A percentile compares a stretch with the other conserved stretches of the same genome.
phyloP scores from a whole-genome alignment of 2,329 filamentous ascomycete genomes.

The Xylaria sp. region DNA sequence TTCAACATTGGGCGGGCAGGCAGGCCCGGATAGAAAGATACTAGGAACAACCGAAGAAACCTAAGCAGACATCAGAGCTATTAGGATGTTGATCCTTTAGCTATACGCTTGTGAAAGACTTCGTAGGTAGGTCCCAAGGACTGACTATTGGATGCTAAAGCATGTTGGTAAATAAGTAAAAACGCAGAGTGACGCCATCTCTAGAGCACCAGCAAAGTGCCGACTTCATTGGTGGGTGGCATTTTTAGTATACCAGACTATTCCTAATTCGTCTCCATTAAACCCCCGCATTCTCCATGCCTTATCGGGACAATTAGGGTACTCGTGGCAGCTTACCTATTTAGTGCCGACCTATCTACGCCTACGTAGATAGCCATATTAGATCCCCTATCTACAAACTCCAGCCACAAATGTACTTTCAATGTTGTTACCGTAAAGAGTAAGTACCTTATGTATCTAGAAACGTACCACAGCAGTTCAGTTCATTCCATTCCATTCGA shows the following conservation, averaged over 20 bases:
- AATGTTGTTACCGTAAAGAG: no score
- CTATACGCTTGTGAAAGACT: not conserved
- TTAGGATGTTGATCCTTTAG: slow-evolving; percentile 2
- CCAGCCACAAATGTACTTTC: not conserved
- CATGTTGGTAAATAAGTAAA: slow-evolving; percentile 5
- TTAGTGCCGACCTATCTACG: not conserved
- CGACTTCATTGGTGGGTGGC: slow-evolving; percentile 16
- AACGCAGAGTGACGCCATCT: slow-evolving; percentile 34
- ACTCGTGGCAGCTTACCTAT: not conserved
- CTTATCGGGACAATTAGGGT: not conserved
- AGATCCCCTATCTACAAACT: not conserved
- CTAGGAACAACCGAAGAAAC: not conserved
- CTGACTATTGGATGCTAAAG: slow-evolving; percentile 6
- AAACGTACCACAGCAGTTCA: not conserved
- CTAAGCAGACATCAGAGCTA: not conserved
- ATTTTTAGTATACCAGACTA: slow-evolving; percentile 18
- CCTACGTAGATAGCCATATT: not conserved
- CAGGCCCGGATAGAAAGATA: not conserved
- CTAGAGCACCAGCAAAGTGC: not conserved
- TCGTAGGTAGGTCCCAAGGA: not conserved
- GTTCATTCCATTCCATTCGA: not conserved
- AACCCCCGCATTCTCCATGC: slow-evolving; percentile 31
- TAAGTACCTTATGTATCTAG: not conserved
- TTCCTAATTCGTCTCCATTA: slow-evolving; percentile 33
- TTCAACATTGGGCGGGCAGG: not conserved